Conservation (phyloP, 2,329 filamentous ascomycete species). For the Aspergillus ochraceoroseus region DNA sequence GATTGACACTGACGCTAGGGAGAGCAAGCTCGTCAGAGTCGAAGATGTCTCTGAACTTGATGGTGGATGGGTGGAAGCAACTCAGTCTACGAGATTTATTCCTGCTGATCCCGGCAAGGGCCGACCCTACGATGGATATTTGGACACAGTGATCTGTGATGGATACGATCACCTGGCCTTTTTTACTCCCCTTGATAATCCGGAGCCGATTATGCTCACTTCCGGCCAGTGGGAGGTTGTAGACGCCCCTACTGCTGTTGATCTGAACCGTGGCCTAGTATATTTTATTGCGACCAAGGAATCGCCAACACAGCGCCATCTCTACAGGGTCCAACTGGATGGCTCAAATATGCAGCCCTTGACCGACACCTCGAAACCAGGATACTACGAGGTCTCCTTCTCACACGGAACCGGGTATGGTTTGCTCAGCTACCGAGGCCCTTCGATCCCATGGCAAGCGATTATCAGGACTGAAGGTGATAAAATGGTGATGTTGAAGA, state of each 20-base stretch:
- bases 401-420: slow-evolving; percentile 76
- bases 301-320: slow-evolving; percentile 80
- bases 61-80: slow-evolving; percentile 95
- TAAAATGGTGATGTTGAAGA: slow-evolving; percentile 58
- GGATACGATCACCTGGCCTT: slow-evolving; percentile 89
- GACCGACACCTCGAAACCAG: slow-evolving; percentile 67
- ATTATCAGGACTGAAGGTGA: slow-evolving; percentile 77
- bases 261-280: slow-evolving; percentile 77
- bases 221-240: slow-evolving; percentile 90
- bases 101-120: slow-evolving; percentile 75
- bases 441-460: slow-evolving; percentile 83
- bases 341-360: slow-evolving; percentile 68
- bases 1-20: slow-evolving; percentile 69
- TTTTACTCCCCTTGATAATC: slow-evolving; percentile 80
- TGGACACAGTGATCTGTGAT: slow-evolving; percentile 82
- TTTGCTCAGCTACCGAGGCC: slow-evolving; percentile 78
- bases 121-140: slow-evolving; percentile 77
- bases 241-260: slow-evolving; percentile 74
- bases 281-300: slow-evolving; percentile 88
- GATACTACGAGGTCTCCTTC: slow-evolving; percentile 78
- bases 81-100: slow-evolving; percentile 77
- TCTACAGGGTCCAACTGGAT: slow-evolving; percentile 84
- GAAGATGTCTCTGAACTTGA: slow-evolving; percentile 79
- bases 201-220: slow-evolving; percentile 78
- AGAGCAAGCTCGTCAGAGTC: slow-evolving; percentile 71